Conservation (phyloP, 345 rosid species). For the Tarenaya hassleriana region DNA sequence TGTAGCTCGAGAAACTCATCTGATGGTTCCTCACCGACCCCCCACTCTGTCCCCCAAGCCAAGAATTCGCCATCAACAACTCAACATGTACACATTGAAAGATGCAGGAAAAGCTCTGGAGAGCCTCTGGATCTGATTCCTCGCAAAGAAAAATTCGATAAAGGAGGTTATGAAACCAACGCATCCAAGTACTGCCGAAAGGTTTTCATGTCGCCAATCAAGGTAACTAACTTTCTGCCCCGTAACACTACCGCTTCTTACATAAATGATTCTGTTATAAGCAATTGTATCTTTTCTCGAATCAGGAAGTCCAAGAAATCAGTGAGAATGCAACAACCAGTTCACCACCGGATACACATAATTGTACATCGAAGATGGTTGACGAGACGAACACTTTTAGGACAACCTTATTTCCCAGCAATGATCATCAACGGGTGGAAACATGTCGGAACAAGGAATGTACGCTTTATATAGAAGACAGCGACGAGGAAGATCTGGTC, state of each 20-base stretch:
- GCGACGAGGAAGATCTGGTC: slow-evolving; percentile 22
- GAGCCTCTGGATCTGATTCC: slow-evolving; percentile 37
- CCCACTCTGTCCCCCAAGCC: slow-evolving; percentile 12
- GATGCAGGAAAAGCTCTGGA: slow-evolving; percentile 27
- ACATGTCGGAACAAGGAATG: slow-evolving; percentile 14
- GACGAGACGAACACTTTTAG: slow-evolving; percentile 6
- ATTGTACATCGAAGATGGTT: slow-evolving; percentile 9
- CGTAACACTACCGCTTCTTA: not conserved
- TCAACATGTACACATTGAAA: slow-evolving; percentile 27
- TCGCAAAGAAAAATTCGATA: slow-evolving; percentile 25
- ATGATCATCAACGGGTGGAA: slow-evolving; percentile 4
- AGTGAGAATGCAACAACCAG: slow-evolving; percentile 25
- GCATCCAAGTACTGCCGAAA: slow-evolving; percentile 22
- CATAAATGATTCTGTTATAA: not conserved
- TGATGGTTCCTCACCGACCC: slow-evolving; percentile 26
- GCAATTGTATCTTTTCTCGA: slow-evolving; percentile 8
- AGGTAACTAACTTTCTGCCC: slow-evolving; percentile 30
- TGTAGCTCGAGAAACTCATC: slow-evolving; percentile 29
- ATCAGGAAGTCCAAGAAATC: slow-evolving; percentile 48
- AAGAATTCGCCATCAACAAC: slow-evolving; percentile 30
- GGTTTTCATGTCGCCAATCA: slow-evolving; percentile 37
- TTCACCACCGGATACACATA: slow-evolving; percentile 26
- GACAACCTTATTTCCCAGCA: not conserved
- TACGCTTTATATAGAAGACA: slow-evolving; percentile 23
- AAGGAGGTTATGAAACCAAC: slow-evolving; percentile 21